Conservation (phyloP, 192 early-diverging fungal genomes). For the Linnemannia zychae region DNA sequence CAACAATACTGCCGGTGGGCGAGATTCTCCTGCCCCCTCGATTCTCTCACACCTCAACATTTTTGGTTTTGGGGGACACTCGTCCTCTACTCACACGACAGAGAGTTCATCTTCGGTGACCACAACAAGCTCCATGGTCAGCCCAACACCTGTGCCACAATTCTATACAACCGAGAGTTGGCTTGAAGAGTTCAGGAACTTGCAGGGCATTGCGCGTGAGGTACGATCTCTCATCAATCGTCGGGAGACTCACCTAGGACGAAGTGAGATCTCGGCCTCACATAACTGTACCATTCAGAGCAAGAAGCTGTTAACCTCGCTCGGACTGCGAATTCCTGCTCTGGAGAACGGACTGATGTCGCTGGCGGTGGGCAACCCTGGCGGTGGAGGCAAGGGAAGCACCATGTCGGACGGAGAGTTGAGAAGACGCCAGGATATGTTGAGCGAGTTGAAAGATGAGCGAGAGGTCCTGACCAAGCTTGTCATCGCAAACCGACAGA, state of each 20-base stretch:
- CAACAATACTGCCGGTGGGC: not conserved
- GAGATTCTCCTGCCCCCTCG: conserved; percentile 21
- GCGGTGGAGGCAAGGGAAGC: conserved; percentile 55
- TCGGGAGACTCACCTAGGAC: conserved; percentile 78
- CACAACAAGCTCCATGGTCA: conserved; percentile 5
- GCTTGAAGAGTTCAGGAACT: conserved; percentile 80
- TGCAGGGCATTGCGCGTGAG: conserved; percentile 75
- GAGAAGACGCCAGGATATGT: conserved; percentile 82
- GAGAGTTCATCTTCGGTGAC: conserved; percentile 4
- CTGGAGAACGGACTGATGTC: conserved; percentile 68
- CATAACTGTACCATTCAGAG: conserved; percentile 86
- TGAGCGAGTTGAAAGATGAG: conserved; percentile 80
- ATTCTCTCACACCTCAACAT: conserved; percentile 50
- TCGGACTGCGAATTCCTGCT: conserved; percentile 61
- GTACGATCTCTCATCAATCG: conserved; percentile 79
- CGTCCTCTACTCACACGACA: conserved; percentile 6
- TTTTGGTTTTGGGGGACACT: conserved; percentile 59
- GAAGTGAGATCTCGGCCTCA: conserved; percentile 81
- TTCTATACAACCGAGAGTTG: conserved; percentile 81
- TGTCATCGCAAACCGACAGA: conserved; percentile 66
- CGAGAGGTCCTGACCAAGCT: conserved; percentile 72
- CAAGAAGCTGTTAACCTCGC: conserved; percentile 72
- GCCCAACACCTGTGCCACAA: conserved; percentile 29
- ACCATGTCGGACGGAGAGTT: conserved; percentile 80
- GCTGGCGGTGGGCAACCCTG: conserved; percentile 60